Evolutionary conservation across 371 early-diverging fungal genomes (phyloP).

Genomic region (Mucor sp.): DNA sequence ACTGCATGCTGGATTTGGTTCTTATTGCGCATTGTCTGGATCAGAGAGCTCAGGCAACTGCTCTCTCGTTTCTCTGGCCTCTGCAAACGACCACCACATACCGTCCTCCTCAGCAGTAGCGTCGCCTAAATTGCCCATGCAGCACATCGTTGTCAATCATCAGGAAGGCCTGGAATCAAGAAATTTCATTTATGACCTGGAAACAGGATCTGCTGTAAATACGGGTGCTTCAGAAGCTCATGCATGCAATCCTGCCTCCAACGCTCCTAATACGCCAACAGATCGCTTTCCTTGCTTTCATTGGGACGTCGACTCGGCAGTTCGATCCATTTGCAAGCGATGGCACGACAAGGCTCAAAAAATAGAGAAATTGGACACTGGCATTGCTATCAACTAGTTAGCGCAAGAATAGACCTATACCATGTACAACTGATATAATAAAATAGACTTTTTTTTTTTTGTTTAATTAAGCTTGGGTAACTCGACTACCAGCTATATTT

Average conservation of each 20-base stretch:
- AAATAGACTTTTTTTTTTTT: not conserved
- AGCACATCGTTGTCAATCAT: conserved; percentile 1
- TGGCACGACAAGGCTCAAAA: conserved; percentile 5
- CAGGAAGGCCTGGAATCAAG: conserved; percentile 4
- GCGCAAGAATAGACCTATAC: not conserved
- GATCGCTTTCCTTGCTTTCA: conserved; percentile 25
- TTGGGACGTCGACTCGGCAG: conserved; percentile 23
- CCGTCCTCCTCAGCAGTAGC: not conserved
- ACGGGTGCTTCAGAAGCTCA: not conserved
- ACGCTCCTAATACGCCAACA: not conserved
- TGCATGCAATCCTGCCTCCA: not conserved
- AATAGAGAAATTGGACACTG: not conserved
- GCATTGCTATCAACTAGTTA: not conserved
- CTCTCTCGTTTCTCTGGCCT: conserved; percentile 7
- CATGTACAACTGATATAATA: not conserved
- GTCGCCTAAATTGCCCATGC: not conserved
- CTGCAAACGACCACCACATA: not conserved
- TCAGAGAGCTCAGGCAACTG: not conserved
- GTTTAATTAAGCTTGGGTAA: not conserved
- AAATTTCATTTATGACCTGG: conserved; percentile 9
- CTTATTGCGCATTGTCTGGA: not conserved
- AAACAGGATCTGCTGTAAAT: not conserved
- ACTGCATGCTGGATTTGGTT: conserved; percentile 38
- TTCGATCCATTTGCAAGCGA: conserved; percentile 9
- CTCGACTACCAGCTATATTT: not conserved